phyloP scores from a whole-genome alignment of 169 alveolate genomes.

The Plasmodium coatneyi region DNA sequence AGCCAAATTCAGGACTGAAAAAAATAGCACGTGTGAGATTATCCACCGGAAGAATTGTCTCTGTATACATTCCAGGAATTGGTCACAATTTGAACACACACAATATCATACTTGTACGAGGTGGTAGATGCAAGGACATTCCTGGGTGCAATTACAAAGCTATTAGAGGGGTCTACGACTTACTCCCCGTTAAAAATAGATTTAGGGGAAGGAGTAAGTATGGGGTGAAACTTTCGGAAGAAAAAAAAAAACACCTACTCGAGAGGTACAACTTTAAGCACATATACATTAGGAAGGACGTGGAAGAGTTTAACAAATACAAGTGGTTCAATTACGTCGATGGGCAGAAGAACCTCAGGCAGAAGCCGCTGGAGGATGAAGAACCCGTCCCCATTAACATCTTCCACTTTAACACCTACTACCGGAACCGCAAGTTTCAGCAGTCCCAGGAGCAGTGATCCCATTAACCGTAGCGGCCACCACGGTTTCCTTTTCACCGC shows the following conservation, averaged over 20 bases:
- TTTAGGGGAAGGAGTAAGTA: slow-evolving; percentile 83
- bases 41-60: slow-evolving; percentile 86
- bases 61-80: slow-evolving; percentile 89
- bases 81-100: slow-evolving; percentile 89
- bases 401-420: slow-evolving; percentile 82
- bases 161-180: slow-evolving; percentile 87
- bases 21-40: slow-evolving; percentile 89
- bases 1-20: slow-evolving; percentile 89
- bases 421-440: slow-evolving; percentile 71
- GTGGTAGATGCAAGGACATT: slow-evolving; percentile 89
- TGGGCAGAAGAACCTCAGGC: slow-evolving; percentile 74
- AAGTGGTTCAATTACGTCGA: slow-evolving; percentile 78
- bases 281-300: slow-evolving; percentile 79
- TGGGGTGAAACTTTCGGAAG: slow-evolving; percentile 77
- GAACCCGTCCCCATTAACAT: slow-evolving; percentile 81
- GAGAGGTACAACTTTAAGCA: slow-evolving; percentile 73
- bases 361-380: slow-evolving; percentile 75
- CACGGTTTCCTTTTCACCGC: background rate
- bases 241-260: slow-evolving; percentile 76
- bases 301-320: slow-evolving; percentile 78
- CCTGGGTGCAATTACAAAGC: slow-evolving; percentile 90
- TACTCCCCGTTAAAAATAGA: slow-evolving; percentile 89
- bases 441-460: background rate
- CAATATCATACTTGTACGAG: slow-evolving; percentile 87
- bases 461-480: background rate